Evolutionary conservation across 192 early-diverging fungal species (phyloP).

Genomic region (Podila verticillata): DNA sequence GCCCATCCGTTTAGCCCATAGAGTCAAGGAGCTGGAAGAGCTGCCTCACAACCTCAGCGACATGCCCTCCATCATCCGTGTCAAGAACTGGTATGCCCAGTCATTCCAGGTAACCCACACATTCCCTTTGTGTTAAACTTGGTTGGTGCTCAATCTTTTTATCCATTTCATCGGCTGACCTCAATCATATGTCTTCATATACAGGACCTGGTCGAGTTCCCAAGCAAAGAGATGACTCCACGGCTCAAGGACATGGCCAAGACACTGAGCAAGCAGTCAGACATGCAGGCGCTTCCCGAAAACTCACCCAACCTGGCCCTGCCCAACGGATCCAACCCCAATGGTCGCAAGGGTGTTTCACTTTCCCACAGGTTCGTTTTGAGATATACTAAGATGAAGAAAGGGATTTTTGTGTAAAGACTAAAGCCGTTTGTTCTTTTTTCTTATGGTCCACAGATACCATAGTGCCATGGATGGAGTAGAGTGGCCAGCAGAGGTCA

Average conservation of each 20-base stretch:
- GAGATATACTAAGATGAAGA: neutral
- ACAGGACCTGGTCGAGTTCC: conserved; percentile 70
- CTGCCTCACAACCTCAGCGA: conserved; percentile 85
- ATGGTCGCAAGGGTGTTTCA: conserved; percentile 35
- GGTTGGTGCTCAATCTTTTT: conserved; percentile 4
- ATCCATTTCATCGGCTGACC: neutral
- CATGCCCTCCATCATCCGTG: conserved; percentile 91
- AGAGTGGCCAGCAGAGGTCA: conserved; percentile 73
- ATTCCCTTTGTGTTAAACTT: neutral
- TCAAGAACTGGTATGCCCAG: conserved; percentile 96
- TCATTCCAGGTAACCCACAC: conserved; percentile 73
- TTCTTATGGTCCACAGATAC: conserved; percentile 53
- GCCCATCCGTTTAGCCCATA: conserved; percentile 91
- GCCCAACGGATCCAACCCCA: conserved; percentile 23
- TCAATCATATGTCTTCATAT: conserved; percentile 7
- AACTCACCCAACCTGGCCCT: conserved; percentile 59
- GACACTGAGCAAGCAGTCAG: conserved; percentile 34
- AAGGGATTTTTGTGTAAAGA: neutral
- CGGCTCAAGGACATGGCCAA: conserved; percentile 44
- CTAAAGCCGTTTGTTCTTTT: neutral
- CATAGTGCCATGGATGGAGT: conserved; percentile 62
- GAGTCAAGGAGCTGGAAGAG: conserved; percentile 94
- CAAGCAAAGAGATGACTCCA: conserved; percentile 52
- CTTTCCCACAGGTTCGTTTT: conserved; percentile 59
- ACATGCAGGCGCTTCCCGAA: conserved; percentile 49